These are phyloP conservation scores for Rhododendron kiyosumense DNA, from an alignment of 148 eudicot species.

Conservation along the genomic window DNA sequence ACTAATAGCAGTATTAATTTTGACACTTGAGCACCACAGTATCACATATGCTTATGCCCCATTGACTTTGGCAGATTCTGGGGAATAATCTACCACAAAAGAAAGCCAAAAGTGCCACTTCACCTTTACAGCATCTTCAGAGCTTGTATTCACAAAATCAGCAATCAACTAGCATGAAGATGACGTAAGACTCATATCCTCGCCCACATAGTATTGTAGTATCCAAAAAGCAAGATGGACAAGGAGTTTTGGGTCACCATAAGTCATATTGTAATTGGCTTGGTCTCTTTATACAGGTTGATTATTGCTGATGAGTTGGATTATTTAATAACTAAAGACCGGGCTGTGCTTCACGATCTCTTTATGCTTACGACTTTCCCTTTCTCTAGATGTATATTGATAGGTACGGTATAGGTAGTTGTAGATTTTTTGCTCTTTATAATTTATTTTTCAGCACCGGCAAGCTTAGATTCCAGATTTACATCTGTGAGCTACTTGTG, in stretches of 20 bases:
- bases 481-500: not conserved
- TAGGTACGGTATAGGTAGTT: constrained; percentile 41
- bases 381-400: constrained; percentile 65
- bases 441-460: not conserved
- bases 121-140: constrained; percentile 66
- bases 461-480: not conserved
- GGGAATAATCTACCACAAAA: constrained; percentile 44
- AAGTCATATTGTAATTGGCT: too few species aligned
- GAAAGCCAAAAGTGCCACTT: constrained; percentile 38
- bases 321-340: constrained; percentile 83
- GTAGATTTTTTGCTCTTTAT: not conserved
- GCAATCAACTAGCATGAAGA: constrained; percentile 34
- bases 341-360: constrained; percentile 81
- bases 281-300: constrained; percentile 36
- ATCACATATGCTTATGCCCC: constrained; percentile 7
- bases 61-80: constrained; percentile 44
- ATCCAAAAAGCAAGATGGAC: not conserved
- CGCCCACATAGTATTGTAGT: not conserved
- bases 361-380: constrained; percentile 86
- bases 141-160: constrained; percentile 48
- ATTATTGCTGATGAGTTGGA: constrained; percentile 83
- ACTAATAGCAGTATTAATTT: not conserved
- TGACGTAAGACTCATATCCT: constrained; percentile 56
- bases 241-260: not conserved
- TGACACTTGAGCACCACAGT: not conserved